Conservation (phyloP, 805 yeast species). For the Teunomyces funiuensis region DNA sequence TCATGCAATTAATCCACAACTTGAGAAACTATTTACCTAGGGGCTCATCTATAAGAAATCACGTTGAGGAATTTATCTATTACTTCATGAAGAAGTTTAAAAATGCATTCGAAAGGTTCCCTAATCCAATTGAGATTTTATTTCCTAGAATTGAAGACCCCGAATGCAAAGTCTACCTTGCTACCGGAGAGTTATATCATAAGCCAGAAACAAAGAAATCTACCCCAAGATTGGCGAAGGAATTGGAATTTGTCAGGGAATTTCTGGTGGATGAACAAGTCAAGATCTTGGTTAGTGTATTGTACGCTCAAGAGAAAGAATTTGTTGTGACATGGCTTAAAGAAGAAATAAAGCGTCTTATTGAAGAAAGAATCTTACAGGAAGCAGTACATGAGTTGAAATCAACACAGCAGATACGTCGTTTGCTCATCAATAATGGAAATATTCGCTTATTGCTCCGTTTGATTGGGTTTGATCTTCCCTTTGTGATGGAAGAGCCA, state of each 20-base stretch:
- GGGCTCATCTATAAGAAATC: conserved; percentile 48
- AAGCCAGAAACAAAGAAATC: conserved; percentile 18
- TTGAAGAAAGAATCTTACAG: conserved; percentile 17
- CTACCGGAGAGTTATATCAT: conserved; percentile 54
- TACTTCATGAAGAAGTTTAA: conserved; percentile 64
- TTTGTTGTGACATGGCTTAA: conserved; percentile 46
- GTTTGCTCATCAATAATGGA: conserved; percentile 47
- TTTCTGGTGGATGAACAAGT: conserved; percentile 46
- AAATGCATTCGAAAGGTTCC: conserved; percentile 45
- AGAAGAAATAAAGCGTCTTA: conserved; percentile 33
- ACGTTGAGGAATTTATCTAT: conserved; percentile 62
- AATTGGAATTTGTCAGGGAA: conserved; percentile 30
- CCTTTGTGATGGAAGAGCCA: conserved; percentile 36
- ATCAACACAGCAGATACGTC: conserved; percentile 17
- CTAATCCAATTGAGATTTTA: conserved; percentile 65
- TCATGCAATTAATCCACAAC: conserved; percentile 59
- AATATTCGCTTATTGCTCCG: conserved; percentile 45
- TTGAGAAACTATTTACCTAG: conserved; percentile 48
- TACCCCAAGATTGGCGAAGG: conserved; percentile 33
- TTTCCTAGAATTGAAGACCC: conserved; percentile 57
- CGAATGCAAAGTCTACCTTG: conserved; percentile 49
- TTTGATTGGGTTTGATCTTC: conserved; percentile 46
- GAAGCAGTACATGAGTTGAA: conserved; percentile 9
- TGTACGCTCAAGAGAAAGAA: conserved; percentile 45
- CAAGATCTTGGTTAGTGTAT: conserved; percentile 50